phyloP scores from a whole-genome alignment of 306 rosid species.

The Luffa acutangula region DNA sequence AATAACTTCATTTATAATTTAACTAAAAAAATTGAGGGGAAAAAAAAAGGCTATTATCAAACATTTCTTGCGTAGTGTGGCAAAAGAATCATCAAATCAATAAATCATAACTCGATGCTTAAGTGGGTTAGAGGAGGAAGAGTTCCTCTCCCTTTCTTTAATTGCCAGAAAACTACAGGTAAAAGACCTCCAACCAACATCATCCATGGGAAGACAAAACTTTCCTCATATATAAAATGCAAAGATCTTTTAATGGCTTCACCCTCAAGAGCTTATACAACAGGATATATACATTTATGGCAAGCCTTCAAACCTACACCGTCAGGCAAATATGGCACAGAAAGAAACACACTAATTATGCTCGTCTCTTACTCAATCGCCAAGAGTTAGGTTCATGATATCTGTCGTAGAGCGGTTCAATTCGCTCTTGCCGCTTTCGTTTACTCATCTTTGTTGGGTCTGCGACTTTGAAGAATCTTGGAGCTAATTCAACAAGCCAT shows the following conservation, averaged over 20 bases:
- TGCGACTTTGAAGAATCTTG: constrained; percentile 70
- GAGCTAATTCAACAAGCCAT: constrained; percentile 90
- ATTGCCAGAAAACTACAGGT: background rate
- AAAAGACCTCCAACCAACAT: background rate
- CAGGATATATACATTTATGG: background rate
- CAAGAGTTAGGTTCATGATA: constrained; percentile 91
- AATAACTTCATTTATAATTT: background rate
- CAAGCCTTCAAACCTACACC: background rate
- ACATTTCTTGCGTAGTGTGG: background rate
- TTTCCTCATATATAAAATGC: background rate
- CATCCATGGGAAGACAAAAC: background rate
- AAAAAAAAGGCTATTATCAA: background rate
- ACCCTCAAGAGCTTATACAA: background rate
- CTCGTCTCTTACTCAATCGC: constrained; percentile 83
- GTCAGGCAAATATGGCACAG: background rate
- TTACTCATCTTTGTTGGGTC: constrained; percentile 78
- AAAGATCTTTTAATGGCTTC: background rate
- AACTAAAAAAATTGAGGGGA: background rate
- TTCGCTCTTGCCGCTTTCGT: constrained; percentile 75
- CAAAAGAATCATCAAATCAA: background rate
- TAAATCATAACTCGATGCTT: background rate
- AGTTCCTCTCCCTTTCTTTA: background rate
- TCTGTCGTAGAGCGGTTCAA: constrained; percentile 73
- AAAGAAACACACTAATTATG: constrained; percentile 33
- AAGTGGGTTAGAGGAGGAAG: background rate